Evolutionary conservation across 2,329 filamentous ascomycete genomes (phyloP).

Genomic region (Penicillium janthinellum): DNA sequence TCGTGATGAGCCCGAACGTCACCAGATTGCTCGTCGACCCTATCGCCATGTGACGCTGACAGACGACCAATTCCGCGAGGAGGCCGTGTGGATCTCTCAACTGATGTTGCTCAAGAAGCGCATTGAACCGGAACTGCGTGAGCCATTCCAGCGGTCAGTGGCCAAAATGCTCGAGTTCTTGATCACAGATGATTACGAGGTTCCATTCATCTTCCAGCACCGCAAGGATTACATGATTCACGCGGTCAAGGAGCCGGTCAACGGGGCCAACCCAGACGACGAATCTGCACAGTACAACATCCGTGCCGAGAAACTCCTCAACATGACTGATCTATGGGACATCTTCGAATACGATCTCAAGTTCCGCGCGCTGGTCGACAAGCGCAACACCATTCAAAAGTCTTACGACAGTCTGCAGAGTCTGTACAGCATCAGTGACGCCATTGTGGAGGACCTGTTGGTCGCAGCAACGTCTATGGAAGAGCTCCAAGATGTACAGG

Average conservation of each 20-base stretch:
- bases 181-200: slow-evolving; percentile 89
- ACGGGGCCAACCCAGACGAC: slow-evolving; percentile 67
- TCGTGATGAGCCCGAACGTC: slow-evolving; percentile 88
- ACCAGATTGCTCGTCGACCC: slow-evolving; percentile 85
- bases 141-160: slow-evolving; percentile 83
- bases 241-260: slow-evolving; percentile 69
- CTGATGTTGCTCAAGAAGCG: slow-evolving; percentile 87
- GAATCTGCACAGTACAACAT: slow-evolving; percentile 69
- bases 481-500: slow-evolving; percentile 93
- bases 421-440: slow-evolving; percentile 68
- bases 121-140: slow-evolving; percentile 69
- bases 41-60: slow-evolving; percentile 81
- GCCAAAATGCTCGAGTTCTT: slow-evolving; percentile 94
- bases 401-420: slow-evolving; percentile 73
- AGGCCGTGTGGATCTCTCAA: slow-evolving; percentile 88
- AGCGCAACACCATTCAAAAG: slow-evolving; percentile 80
- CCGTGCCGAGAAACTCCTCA: slow-evolving; percentile 81
- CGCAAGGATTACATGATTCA: slow-evolving; percentile 97
- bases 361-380: slow-evolving; percentile 89
- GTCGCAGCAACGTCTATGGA: slow-evolving; percentile 81
- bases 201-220: slow-evolving; percentile 97
- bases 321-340: slow-evolving; percentile 91
- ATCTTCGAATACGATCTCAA: slow-evolving; percentile 94
- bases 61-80: slow-evolving; percentile 84
- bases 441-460: slow-evolving; percentile 80